phyloP scores from a whole-genome alignment of 2,329 filamentous ascomycete species.

The Cladorrhinum sp. region DNA sequence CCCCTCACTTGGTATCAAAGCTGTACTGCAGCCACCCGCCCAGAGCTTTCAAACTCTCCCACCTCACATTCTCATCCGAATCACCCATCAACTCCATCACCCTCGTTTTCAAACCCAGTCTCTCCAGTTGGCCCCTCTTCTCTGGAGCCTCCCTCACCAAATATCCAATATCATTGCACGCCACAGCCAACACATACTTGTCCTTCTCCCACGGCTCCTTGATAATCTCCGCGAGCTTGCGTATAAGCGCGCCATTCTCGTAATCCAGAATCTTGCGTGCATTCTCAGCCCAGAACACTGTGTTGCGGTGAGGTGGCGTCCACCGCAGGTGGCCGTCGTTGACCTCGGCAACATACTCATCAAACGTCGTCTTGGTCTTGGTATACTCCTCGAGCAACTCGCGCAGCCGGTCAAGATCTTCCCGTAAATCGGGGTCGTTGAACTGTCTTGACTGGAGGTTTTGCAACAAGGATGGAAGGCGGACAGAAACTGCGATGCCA shows the following conservation, averaged over 20 bases:
- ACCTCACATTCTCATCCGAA: constrained; percentile 81
- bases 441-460: constrained; percentile 62
- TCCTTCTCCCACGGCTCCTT: constrained; percentile 71
- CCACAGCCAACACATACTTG: constrained; percentile 86
- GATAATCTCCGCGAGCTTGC: constrained; percentile 82
- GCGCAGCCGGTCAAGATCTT: constrained; percentile 59
- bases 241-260: constrained; percentile 73
- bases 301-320: constrained; percentile 86
- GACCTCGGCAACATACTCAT: constrained; percentile 86
- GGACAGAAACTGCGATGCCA: constrained; percentile 80
- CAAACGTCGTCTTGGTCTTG: constrained; percentile 72
- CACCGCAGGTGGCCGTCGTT: constrained; percentile 84
- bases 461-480: constrained; percentile 67
- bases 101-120: constrained; percentile 76
- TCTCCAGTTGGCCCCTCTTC: constrained; percentile 75
- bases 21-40: constrained; percentile 64
- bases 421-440: constrained; percentile 61
- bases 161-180: constrained; percentile 86
- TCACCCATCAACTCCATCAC: constrained; percentile 95
- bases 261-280: constrained; percentile 82
- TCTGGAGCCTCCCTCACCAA: constrained; percentile 88
- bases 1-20: constrained; percentile 45
- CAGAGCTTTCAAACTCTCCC: constrained; percentile 86
- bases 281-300: constrained; percentile 89
- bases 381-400: constrained; percentile 65